Evolutionary conservation across 805 yeast species (phyloP).

Genomic region (Pichia cabralensis): DNA sequence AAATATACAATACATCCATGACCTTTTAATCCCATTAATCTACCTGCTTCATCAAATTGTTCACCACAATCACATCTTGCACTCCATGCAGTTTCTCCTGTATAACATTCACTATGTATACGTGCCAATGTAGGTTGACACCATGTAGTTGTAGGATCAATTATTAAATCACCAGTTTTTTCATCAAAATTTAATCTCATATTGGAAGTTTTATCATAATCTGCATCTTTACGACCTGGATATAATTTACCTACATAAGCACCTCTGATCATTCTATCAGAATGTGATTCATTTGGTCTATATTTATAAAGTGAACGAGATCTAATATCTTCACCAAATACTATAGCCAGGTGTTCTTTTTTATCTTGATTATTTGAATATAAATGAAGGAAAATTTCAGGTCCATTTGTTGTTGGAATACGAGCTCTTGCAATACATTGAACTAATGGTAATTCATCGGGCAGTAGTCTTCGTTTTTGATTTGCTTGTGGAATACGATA

Average conservation of each 20-base stretch:
- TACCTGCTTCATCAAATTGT: conserved; percentile 96
- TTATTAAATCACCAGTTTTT: conserved; percentile 29
- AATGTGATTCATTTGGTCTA: conserved; percentile 68
- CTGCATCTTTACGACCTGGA: conserved; percentile 77
- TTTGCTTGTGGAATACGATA: conserved; percentile 9
- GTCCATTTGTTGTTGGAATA: conserved; percentile 92
- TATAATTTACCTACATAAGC: conserved; percentile 85
- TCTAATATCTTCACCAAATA: conserved; percentile 86
- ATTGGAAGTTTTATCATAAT: conserved; percentile 38
- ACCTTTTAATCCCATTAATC: conserved; percentile 78
- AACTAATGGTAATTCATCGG: conserved; percentile 59
- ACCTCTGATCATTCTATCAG: conserved; percentile 96
- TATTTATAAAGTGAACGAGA: conserved; percentile 59
- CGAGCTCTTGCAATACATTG: conserved; percentile 89
- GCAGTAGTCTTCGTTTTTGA: conserved; percentile 32
- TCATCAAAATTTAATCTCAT: conserved; percentile 32
- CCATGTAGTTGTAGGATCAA: conserved; percentile 20
- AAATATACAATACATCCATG: conserved; percentile 92
- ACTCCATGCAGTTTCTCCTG: conserved; percentile 99
- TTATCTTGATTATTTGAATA: conserved; percentile 79
- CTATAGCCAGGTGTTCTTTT: conserved; percentile 95
- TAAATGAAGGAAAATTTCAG: conserved; percentile 85
- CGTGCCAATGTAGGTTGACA: conserved; percentile 56
- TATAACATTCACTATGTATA: conserved; percentile 95
- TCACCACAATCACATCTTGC: conserved; percentile 99